Base-by-base conservation (phyloP, 257 asterid species). In the Solanum pimpinellifolium region DNA sequence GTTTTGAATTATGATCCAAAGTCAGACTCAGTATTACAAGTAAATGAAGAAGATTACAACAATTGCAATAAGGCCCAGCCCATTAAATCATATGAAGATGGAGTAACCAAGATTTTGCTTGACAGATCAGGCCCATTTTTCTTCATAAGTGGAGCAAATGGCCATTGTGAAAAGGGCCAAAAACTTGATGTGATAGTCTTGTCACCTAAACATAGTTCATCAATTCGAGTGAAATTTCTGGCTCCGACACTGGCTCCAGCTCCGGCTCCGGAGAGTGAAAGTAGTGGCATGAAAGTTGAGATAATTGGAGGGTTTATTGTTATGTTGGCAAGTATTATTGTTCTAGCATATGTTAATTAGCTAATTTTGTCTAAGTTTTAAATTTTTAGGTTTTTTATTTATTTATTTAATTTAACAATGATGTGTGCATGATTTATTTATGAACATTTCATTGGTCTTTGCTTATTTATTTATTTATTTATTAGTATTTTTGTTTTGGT, bases 81-180 rank as follows among this genome's bases (percentile, higher is more conserved):
- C 18, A 83, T 92, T 4, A 91, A 88, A 84, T 77, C 92, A 5
- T 89, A 87, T 90, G 27, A 74, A 21, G 95, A 92, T 11, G 96
- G 94, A 15, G 81, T 90, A 35, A 92, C 97, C 62, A 86, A 25
- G 18, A 86, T 94, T 25, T 59, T 60, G 37, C 87, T 95, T 1
- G 86, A 90, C 16, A 89, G 52, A 35, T 91, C 96, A 13, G 97
- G 97, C 2, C 86, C 90, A 3, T 91, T 89, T 56, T 95, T 76
- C 91, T 94, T 93, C 91, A 90, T 95, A 31, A 94, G 98, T 89
- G 98, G 97, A 3, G 94, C 91, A 13, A 84, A 92, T 6, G 97
- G 91, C 5, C 96, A 93, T 81, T 95, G 98, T 69, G 83, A 89
- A 70, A 90, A 92, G 47, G 97, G 94, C 13, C 91, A 93, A 74